These are phyloP conservation scores for Sonneratia alba DNA, from an alignment of 345 rosid species.

Conservation along the genomic window DNA sequence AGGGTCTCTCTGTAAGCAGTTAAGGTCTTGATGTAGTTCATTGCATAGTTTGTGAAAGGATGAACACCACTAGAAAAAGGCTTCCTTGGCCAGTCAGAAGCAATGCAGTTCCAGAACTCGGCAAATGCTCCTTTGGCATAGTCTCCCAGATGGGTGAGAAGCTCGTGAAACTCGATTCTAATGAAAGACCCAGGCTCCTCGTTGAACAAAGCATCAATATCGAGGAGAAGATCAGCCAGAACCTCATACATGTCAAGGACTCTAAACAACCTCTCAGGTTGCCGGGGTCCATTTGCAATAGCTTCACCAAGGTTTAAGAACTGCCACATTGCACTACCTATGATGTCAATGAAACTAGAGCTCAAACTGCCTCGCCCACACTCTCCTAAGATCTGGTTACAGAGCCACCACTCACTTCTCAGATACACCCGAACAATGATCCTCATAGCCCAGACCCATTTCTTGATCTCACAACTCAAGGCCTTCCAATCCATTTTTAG, in stretches of 20 bases:
- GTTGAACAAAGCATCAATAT: conserved; percentile 36
- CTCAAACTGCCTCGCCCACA: conserved; percentile 24
- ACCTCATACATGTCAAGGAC: conserved; percentile 67
- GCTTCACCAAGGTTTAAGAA: conserved; percentile 78
- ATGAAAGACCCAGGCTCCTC: conserved; percentile 43
- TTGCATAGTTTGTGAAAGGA: conserved; percentile 59
- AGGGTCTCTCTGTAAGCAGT: conserved; percentile 39
- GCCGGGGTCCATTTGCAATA: conserved; percentile 35
- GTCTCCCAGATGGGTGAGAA: conserved; percentile 30
- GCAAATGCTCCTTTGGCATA: conserved; percentile 37
- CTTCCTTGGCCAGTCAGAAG: conserved; percentile 26
- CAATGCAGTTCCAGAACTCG: conserved; percentile 39
- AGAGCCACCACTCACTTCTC: conserved; percentile 44
- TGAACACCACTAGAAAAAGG: conserved; percentile 57
- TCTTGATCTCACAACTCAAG: conserved; percentile 45
- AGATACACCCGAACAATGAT: conserved; percentile 43
- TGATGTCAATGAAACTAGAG: conserved; percentile 44
- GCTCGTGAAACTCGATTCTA: conserved; percentile 45
- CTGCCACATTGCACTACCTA: conserved; percentile 31
- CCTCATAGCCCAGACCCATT: conserved; percentile 55
- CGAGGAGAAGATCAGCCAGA: conserved; percentile 36
- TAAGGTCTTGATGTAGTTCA: conserved; percentile 65
- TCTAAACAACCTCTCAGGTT: conserved; percentile 55
- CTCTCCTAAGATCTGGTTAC: conserved; percentile 47
- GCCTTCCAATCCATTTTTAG: conserved; percentile 44